These are phyloP conservation scores for Diplotaxis tenuifolia DNA, from an alignment of 345 rosid species.

Conservation along the genomic window DNA sequence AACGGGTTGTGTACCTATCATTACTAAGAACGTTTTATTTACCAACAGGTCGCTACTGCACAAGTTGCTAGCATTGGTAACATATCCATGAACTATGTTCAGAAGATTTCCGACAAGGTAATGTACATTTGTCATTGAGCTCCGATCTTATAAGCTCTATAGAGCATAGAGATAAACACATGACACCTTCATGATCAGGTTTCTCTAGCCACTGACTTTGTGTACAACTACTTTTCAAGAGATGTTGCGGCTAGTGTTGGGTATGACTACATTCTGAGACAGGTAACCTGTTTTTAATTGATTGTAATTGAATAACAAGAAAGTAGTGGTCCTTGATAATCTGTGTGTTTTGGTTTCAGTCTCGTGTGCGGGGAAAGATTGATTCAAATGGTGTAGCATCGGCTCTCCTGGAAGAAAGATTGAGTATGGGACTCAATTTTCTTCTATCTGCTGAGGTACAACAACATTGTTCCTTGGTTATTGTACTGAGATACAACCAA, in stretches of 20 bases:
- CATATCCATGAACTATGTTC: slow-evolving; percentile 84
- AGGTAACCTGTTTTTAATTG: slow-evolving; percentile 46
- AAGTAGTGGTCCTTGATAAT: neutral
- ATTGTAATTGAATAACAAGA: neutral
- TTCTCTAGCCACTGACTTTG: slow-evolving; percentile 80
- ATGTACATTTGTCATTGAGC: neutral
- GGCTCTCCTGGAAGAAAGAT: slow-evolving; percentile 85
- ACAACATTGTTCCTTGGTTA: neutral
- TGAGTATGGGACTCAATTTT: slow-evolving; percentile 84
- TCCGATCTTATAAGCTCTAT: neutral
- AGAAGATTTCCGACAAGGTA: slow-evolving; percentile 97
- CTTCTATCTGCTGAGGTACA: slow-evolving; percentile 94
- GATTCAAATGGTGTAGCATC: slow-evolving; percentile 86
- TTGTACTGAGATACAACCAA: neutral
- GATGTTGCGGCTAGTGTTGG: slow-evolving; percentile 89
- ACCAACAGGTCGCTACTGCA: slow-evolving; percentile 66
- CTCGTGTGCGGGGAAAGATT: slow-evolving; percentile 91
- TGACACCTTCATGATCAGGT: slow-evolving; percentile 49
- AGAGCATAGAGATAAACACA: neutral
- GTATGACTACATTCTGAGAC: slow-evolving; percentile 94
- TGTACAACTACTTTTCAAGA: slow-evolving; percentile 84
- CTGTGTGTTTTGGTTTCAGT: slow-evolving; percentile 46
- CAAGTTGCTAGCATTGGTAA: slow-evolving; percentile 96
- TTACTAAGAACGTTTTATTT: neutral
- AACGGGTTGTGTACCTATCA: neutral